These are phyloP conservation scores for Penicillium cinerascens DNA, from an alignment of 495 filamentous ascomycete genomes.

Conservation along the genomic window DNA sequence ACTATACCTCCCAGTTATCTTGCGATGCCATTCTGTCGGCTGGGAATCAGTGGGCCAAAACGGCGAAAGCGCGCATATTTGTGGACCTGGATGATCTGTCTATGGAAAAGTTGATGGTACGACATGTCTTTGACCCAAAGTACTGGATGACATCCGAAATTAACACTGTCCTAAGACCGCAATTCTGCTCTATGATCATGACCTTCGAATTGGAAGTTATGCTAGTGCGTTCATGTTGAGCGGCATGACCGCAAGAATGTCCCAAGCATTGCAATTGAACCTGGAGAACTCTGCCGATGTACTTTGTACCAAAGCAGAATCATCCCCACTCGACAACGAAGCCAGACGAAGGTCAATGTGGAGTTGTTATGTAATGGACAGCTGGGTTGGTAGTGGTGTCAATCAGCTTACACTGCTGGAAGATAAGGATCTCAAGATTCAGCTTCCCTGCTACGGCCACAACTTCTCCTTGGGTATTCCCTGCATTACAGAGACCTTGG, in stretches of 20 bases:
- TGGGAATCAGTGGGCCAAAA: conserved; percentile 24
- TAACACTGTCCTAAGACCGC: conserved; percentile 11
- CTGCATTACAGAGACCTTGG: conserved; percentile 16
- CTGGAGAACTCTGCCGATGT: conserved; percentile 23
- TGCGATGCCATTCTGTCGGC: conserved; percentile 13
- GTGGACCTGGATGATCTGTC: conserved; percentile 22
- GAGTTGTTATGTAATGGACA: conserved; percentile 30
- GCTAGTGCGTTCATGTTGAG: conserved; percentile 23
- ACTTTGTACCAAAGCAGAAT: conserved; percentile 13
- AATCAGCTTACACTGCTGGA: conserved; percentile 21
- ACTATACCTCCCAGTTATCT: conserved; percentile 4
- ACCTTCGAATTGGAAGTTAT: conserved; percentile 24
- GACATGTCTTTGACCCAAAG: neutral
- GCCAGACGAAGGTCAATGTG: conserved; percentile 22
- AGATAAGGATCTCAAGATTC: conserved; percentile 23
- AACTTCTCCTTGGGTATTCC: conserved; percentile 14
- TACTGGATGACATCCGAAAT: neutral
- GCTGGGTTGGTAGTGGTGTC: conserved; percentile 23
- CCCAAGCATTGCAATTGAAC: conserved; percentile 27
- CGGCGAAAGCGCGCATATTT: conserved; percentile 18
- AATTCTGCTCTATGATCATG: conserved; percentile 24
- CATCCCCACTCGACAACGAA: conserved; percentile 11
- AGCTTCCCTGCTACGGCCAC: conserved; percentile 22
- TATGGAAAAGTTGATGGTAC: conserved; percentile 23
- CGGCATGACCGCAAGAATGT: conserved; percentile 22